These are phyloP conservation scores for Mayamaea pseudoterrestris DNA, from an alignment of 108 stramenopile species.

Conservation along the genomic window DNA sequence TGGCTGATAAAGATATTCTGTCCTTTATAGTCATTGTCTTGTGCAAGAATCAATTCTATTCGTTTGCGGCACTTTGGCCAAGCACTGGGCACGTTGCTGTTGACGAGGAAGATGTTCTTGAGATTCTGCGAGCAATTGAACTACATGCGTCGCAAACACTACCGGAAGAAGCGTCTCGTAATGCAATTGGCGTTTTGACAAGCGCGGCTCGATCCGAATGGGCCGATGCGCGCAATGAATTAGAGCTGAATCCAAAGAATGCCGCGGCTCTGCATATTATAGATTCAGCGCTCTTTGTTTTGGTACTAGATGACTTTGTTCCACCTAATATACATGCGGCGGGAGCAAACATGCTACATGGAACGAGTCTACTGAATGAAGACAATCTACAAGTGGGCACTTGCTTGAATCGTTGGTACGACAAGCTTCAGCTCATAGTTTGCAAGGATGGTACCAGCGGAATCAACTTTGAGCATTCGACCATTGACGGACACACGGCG, in stretches of 20 bases:
- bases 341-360: constrained; percentile 79
- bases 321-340: constrained; percentile 62
- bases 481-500: constrained; percentile 83
- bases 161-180: constrained; percentile 18
- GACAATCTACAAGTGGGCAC: constrained; percentile 37
- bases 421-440: constrained; percentile 67
- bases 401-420: constrained; percentile 83
- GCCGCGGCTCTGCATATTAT: constrained; percentile 42
- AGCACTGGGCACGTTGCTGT: constrained; percentile 59
- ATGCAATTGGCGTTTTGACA: constrained; percentile 67
- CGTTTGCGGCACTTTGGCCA: constrained; percentile 71
- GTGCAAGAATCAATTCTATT: constrained; percentile 56
- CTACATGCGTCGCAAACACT: constrained; percentile 26
- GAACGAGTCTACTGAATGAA: constrained; percentile 42
- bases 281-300: constrained; percentile 74
- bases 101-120: constrained; percentile 55
- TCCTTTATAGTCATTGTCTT: constrained; percentile 49
- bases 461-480: constrained; percentile 83
- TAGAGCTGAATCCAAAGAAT: constrained; percentile 25
- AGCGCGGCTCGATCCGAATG: constrained; percentile 62
- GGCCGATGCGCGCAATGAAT: constrained; percentile 45
- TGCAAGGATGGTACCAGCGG: constrained; percentile 36
- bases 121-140: constrained; percentile 63
- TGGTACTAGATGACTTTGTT: constrained; percentile 65
- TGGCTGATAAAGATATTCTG: too few relatives aligned